Evolutionary conservation across 2,329 filamentous ascomycete genomes (phyloP), one percentile per base, ranked within the genome.

Genomic region (Eutypella sp.): DNA sequence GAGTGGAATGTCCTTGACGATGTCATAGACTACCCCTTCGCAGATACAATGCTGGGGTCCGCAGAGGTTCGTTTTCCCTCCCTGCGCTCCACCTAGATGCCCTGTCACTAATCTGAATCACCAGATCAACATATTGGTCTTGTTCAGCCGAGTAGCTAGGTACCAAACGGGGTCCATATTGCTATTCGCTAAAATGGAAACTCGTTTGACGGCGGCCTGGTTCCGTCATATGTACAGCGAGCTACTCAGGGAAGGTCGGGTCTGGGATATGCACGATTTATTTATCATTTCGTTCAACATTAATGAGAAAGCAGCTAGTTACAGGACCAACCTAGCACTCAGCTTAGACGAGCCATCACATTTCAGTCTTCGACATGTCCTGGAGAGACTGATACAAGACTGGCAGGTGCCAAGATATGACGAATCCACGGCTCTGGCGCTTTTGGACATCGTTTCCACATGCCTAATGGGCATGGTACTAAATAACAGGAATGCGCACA

Each of bases 181-280:
- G 44, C 8, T 5, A 40, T 8, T 38, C n/a, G 36, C 33, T 16
- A 46, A 46, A 27, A 38, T 33, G 27, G 5, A 3, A 7, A 48
- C n/a, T 2, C 34, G 8, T 52, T 52, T 24, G 27, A n/a, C 41
- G 44, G 13, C 33, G n/a, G 5, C 29, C 1, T 44, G 11, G 4
- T 42, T 34, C 40, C 19, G 20, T 8, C 18, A 8, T 5, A 20
- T 57, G 9, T 57, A 59, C 38, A 33, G 13, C 18, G 25, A 22
- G n/a, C 45, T 59, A 4, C 51, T 59, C 23, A 46, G 51, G 1
- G 40, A 57, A n/a, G 57, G 57, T 11, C 49, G 57, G 7, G 43
- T 59, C 5, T 58, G 57, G 57, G 57, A 58, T 19, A 23, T 58
- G 9, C 55, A 52, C 33, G 56, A 58, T 41, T 31, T 58, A 19